A percentile compares a stretch with the other conserved stretches of the same genome.
These are phyloP conservation scores for Solanum appendiculatum DNA, from an alignment of 257 asterid species.

Conservation along the genomic window DNA sequence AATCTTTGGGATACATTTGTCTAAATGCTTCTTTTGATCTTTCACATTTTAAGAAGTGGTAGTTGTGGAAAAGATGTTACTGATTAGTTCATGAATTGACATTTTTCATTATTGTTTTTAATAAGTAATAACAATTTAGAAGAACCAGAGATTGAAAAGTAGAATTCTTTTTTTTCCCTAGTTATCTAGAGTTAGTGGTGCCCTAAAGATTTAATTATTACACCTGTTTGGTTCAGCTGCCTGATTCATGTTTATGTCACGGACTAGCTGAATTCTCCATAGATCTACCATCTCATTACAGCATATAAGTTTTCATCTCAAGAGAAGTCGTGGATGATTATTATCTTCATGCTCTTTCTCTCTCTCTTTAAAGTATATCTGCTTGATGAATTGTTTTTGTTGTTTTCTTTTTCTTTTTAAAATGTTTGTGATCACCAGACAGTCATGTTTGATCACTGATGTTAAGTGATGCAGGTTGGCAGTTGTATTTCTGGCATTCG, in stretches of 20 bases:
- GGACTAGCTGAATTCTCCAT: background rate
- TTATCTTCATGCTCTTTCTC: background rate
- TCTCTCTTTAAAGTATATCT: background rate
- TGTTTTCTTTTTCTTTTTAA: background rate
- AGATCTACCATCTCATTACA: background rate
- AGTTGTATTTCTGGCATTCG: slow-evolving; percentile 94
- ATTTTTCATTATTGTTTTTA: background rate
- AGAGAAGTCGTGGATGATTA: background rate
- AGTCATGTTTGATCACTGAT: slow-evolving; percentile 15
- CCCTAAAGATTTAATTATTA: background rate
- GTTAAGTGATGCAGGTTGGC: slow-evolving; percentile 72
- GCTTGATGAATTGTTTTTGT: background rate
- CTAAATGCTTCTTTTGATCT: background rate
- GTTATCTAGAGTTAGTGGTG: background rate
- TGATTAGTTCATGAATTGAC: background rate
- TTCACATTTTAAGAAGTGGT: background rate
- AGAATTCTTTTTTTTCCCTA: background rate
- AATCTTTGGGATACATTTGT: background rate
- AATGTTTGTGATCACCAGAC: background rate
- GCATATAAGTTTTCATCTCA: background rate
- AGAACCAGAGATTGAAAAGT: background rate
- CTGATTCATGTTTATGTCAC: background rate
- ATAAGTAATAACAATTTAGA: background rate
- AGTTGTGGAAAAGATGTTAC: background rate
- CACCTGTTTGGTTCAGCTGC: background rate